phyloP scores from a whole-genome alignment of 345 rosid genomes.

The Psidium friedrichsthalianum region DNA sequence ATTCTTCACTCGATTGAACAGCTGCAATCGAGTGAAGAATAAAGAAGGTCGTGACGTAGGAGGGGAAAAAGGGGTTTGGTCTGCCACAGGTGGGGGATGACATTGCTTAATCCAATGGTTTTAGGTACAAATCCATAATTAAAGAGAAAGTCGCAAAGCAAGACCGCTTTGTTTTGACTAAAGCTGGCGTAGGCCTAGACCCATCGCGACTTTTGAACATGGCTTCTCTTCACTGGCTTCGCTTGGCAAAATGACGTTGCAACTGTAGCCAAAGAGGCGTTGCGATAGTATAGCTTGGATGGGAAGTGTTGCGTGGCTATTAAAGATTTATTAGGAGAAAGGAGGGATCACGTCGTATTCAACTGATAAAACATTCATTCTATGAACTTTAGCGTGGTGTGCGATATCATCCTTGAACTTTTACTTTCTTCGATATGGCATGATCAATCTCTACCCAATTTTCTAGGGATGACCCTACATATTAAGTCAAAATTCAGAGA shows the following conservation, averaged over 20 bases:
- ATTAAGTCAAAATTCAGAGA: not conserved
- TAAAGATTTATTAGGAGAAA: not conserved
- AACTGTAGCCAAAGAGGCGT: not conserved
- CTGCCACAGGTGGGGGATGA: not conserved
- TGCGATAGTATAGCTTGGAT: not conserved
- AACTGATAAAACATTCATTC: no score
- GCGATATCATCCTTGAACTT: fast-evolving
- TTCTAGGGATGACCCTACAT: fast-evolving
- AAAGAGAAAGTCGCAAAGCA: not conserved
- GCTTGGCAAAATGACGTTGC: not conserved
- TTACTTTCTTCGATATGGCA: not conserved
- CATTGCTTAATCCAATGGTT: not conserved
- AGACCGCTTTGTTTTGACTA: not conserved
- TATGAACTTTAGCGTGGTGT: not conserved
- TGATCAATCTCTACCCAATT: no score
- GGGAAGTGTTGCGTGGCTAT: not conserved
- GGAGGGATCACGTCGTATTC: no score
- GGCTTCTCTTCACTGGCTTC: not conserved
- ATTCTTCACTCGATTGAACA: not conserved
- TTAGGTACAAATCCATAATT: not conserved
- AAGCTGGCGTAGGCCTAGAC: not conserved
- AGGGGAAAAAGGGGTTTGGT: not conserved
- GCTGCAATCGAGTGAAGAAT: not conserved
- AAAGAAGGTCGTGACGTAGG: not conserved
- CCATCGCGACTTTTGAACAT: not conserved